Evolutionary conservation across 2,329 filamentous ascomycete species (phyloP), one percentile per base, ranked within the genome.

Genomic region (Fusarium compactum): DNA sequence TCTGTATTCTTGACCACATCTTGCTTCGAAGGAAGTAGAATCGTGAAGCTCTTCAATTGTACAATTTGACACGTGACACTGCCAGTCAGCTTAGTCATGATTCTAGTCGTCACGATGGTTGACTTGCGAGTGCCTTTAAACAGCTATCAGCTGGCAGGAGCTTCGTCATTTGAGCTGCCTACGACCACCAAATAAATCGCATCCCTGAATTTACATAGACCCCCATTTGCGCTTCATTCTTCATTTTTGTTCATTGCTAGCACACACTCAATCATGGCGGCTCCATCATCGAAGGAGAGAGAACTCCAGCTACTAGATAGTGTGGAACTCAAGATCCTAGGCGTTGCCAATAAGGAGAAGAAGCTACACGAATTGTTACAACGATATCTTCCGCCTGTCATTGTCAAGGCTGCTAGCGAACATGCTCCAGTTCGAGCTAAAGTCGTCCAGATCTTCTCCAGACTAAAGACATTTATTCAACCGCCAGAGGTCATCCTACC

Each of bases 331-430:
- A 89, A 91, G 69, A 96, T 98, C 75, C 78, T 89, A 18, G 91
- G 89, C 29, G 88, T 95, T 55, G 92, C 95, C 29, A 92, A 94
- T 73, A 91, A 94, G 54, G 95, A 98, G 78, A 85, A 89, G 68
- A 97, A 95, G 81, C 87, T 99, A 2, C 89, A 95, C 78, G 83
- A 89, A 25, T 84, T 96, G 18, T 85, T 99, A 20, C 89, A 92
- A 75, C 90, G 88, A 44, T 98, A 95, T 77, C 85, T 99, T 27
- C 84, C 92, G 6, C 92, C 95, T 1, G 82, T 98, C 14, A 86
- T 99, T 5, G 85, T 98, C 62, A 98, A 98, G 78, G 89, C 97
- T 32, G 90, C 87, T 32, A 98, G 95, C 50, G 92, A 94, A 25
- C 89, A 95, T 80, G 86, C 89, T 53, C 86, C 89, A 46, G 96